Base-by-base conservation (phyloP, 1,284 basidiomycete genomes). In the Cerioporus squamosus region DNA sequence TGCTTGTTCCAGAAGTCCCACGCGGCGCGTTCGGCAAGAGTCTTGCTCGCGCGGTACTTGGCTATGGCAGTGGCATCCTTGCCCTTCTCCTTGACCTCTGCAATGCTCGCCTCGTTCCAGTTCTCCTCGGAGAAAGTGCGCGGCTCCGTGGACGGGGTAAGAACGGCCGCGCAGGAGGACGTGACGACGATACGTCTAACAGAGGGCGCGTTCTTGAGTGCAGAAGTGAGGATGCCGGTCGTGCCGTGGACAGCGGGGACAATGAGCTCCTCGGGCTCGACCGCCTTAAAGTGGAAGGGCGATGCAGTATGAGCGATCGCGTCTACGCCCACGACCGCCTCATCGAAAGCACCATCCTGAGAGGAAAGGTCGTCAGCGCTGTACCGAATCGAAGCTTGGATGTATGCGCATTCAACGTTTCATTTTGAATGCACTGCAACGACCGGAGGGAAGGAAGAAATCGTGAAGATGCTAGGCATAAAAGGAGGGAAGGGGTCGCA, bases 141-240 rank as follows among this genome's bases (percentile, higher is more conserved):
- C 38, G 66, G 52, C 10, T 48, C 29, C 6, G 50, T 56, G 17
- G 23, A n/a, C 5, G 50, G 51, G 6, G 38, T 47, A 50, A 59
- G 46, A 55, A 88, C 72, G 1, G 85, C 71, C 0, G 80, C 85
- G 44, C 76, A 79, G 1, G 88, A 83, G 20, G 77, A 78, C 0
- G 87, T 89, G 57, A 91, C 72, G 44, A 93, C 84, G 33, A 94
- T 77, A 0, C 91, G 83, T 70, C 85, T 82, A 57, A 91, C 77
- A 18, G 70, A 65, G 22, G 78, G 68, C 59, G 79, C 78, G 57
- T 67, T 49, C 50, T 64, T 53, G 14, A 64, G 59, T 3, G 65
- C 69, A 46, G 62, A 63, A 40, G 68, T 45, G 44, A 75, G 63
- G 24, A 75, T 57, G 42, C 66, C 58, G 5, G 46, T 50, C 12